Base-by-base conservation (phyloP, 495 filamentous ascomycete species). In the Penicillium canariense region DNA sequence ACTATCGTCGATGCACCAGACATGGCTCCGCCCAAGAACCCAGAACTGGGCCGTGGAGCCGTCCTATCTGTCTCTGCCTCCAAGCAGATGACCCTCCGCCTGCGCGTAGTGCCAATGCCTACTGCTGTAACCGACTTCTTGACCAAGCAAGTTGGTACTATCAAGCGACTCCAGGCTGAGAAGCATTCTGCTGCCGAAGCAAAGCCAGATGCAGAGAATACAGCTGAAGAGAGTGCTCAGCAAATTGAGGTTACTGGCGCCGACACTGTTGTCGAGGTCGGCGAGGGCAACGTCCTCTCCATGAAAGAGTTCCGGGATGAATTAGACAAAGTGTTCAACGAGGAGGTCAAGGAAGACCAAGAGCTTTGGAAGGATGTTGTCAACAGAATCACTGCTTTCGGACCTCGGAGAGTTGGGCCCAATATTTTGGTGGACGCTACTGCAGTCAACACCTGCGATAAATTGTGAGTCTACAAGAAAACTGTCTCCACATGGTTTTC, bases 361-460 rank as follows among this genome's bases (percentile, higher is more conserved):
- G 89, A 94, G 6, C 69, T 82, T 10, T 97, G 93, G 91, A 81
- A 80, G 52, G 81, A 82, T 44, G 77, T 88, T 6, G 81, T 96
- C 26, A 87, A 95, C 54, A 83, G 85, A 61, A 91, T 97, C 58
- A 84, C 83, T 18, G 87, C 91, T 0, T 99, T 99, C 71, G 94
- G 95, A 0, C 94, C 94, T 3, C 75, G 85, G 48, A 76, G 95
- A 63, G 83, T 82, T 15, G 95, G 94, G 0, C 90, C 94, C 5
- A 99, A 97, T 65, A 68, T 99, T 14, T 77, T 99, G 1, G 84
- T 99, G 50, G 94, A 97, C 73, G 79, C 81, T 7, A 97, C 92
- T 3, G 77, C 82, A 36, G 81, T 83, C 18, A 82, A 83, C 30
- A 81, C 85, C 15, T 93, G 88, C 69, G 79, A 85, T 23, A 88